Conservation (phyloP, 306 rosid genomes). For the Alnus glutinosa region DNA sequence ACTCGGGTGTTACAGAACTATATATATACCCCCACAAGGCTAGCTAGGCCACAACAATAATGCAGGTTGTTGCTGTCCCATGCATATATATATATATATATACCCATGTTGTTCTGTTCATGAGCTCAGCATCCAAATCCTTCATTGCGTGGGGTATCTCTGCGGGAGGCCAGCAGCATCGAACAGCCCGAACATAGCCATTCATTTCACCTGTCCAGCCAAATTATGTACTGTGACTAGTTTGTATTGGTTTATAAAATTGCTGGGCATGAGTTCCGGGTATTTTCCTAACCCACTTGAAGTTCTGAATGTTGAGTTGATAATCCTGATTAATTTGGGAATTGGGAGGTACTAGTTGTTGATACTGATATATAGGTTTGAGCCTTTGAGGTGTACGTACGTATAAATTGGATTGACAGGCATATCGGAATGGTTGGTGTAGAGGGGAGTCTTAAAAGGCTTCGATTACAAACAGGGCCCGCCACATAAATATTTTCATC, state of each 20-base stretch:
- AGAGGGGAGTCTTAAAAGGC: background rate
- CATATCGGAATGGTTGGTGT: slow-evolving; percentile 6
- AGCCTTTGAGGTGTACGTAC: background rate
- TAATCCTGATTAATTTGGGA: too few species aligned
- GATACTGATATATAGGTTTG: background rate
- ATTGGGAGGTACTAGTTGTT: too few species aligned
- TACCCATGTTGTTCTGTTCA: background rate
- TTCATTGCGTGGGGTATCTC: slow-evolving; percentile 1
- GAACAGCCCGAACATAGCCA: background rate
- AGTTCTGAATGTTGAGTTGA: too few species aligned
- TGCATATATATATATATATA: too few species aligned
- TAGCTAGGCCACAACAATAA: background rate
- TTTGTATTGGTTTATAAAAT: too few species aligned
- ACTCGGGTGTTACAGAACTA: background rate
- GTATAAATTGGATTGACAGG: slow-evolving; percentile 19
- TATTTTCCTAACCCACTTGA: too few species aligned
- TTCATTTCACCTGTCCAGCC: slow-evolving; percentile 2
- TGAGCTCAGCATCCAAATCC: slow-evolving; percentile 25
- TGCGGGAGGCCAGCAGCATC: background rate
- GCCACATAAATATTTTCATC: background rate
- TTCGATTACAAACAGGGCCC: slow-evolving; percentile 9
- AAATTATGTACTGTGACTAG: too few species aligned
- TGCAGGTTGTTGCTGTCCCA: slow-evolving; percentile 13
- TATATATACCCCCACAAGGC: background rate
- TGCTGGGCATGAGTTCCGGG: too few species aligned